phyloP scores from a whole-genome alignment of 257 asterid species.

The Schizonepeta tenuifolia region DNA sequence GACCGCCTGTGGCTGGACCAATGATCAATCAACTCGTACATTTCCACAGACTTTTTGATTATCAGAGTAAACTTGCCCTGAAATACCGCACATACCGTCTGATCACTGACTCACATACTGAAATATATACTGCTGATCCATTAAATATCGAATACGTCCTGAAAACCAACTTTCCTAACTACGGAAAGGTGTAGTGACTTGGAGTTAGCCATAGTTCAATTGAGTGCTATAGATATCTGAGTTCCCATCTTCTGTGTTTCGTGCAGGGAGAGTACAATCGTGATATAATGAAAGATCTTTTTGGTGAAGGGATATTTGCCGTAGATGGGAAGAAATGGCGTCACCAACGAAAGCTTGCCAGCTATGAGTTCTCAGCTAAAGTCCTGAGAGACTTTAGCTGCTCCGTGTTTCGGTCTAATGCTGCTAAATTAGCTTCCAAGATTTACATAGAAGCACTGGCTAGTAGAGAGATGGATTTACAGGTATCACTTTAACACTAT shows the following conservation, averaged over 20 bases:
- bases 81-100: conserved; percentile 44
- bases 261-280: conserved; percentile 40
- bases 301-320: conserved; percentile 53
- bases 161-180: conserved; percentile 47
- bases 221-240: neutral
- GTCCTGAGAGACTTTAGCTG: conserved; percentile 49
- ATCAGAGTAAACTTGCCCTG: conserved; percentile 39
- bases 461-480: conserved; percentile 35
- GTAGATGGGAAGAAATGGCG: conserved; percentile 55
- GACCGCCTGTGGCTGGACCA: conserved; percentile 49
- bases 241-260: neutral
- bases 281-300: conserved; percentile 46
- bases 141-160: conserved; percentile 42
- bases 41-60: conserved; percentile 46
- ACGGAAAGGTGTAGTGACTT: conserved; percentile 45
- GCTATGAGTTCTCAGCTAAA: conserved; percentile 52
- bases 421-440: conserved; percentile 39
- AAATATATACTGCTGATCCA: conserved; percentile 46
- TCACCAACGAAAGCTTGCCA: conserved; percentile 49
- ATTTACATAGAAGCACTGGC: conserved; percentile 37
- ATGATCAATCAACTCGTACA: conserved; percentile 44
- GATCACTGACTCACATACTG: conserved; percentile 39
- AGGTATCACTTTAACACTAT: conserved; percentile 35
- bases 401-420: conserved; percentile 44
- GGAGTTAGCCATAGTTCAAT: neutral